phyloP scores from a whole-genome alignment of 1,284 basidiomycete species.

The Phylloporus sp. region DNA sequence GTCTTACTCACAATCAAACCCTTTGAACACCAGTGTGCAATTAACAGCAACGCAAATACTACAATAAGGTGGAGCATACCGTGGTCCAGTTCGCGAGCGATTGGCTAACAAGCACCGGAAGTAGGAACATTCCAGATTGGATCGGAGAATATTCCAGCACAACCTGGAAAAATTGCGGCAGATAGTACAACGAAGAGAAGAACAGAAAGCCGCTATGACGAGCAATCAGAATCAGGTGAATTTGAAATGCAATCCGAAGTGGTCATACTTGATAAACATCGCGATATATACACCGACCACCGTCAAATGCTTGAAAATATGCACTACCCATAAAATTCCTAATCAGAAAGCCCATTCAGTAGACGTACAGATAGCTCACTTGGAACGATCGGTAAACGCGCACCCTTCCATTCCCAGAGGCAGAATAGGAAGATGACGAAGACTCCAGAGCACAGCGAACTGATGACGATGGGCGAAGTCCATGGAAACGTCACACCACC shows the following conservation, averaged over 20 bases:
- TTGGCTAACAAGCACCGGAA: slow-evolving; percentile 54
- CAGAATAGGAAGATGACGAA: slow-evolving; percentile 62
- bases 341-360: neutral
- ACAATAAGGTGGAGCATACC: slow-evolving; percentile 40
- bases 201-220: slow-evolving; percentile 56
- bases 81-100: slow-evolving; percentile 59
- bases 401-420: slow-evolving; percentile 74
- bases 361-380: slow-evolving; percentile 45
- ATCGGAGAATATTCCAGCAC: slow-evolving; percentile 53
- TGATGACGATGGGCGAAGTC: slow-evolving; percentile 66
- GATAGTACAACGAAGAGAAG: slow-evolving; percentile 63
- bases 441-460: slow-evolving; percentile 60
- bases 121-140: slow-evolving; percentile 37
- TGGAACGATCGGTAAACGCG: slow-evolving; percentile 69
- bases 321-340: slow-evolving; percentile 45
- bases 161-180: slow-evolving; percentile 80
- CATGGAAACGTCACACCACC: slow-evolving; percentile 74
- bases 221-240: neutral
- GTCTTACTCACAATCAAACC: slow-evolving; percentile 69
- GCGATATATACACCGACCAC: slow-evolving; percentile 70
- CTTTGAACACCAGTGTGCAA: slow-evolving; percentile 33
- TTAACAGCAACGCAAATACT: neutral
- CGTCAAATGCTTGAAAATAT: slow-evolving; percentile 74
- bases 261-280: slow-evolving; percentile 64
- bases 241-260: neutral